Conservation (phyloP, 1,284 basidiomycete genomes). For the Schizophyllum amplum region DNA sequence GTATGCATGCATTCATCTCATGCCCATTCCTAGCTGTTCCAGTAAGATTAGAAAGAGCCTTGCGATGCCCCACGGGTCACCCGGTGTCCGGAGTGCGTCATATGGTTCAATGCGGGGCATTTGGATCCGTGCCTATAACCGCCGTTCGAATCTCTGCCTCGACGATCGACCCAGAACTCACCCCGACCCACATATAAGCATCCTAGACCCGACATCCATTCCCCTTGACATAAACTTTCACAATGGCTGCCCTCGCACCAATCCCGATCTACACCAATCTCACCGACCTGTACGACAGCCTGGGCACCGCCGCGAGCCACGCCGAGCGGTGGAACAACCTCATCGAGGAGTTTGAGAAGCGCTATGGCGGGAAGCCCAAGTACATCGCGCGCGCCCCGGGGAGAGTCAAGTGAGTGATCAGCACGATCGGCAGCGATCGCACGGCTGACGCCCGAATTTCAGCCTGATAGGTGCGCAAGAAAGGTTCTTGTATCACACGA, state of each 20-base stretch:
- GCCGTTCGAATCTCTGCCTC: neutral
- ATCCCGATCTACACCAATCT: conserved; percentile 62
- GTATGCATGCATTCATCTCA: no score
- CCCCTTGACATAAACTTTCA: conserved; percentile 4
- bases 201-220: neutral
- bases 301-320: conserved; percentile 51
- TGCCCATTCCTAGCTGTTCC: no score
- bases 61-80: no score
- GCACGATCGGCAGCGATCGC: neutral
- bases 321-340: conserved; percentile 61
- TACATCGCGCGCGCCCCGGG: conserved; percentile 80
- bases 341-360: conserved; percentile 49
- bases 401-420: conserved; percentile 66
- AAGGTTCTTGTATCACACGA: neutral
- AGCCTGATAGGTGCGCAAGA: conserved; percentile 24
- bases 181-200: neutral
- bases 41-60: no score
- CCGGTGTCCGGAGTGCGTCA: neutral
- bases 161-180: neutral
- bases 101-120: neutral
- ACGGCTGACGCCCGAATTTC: neutral
- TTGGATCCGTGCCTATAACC: neutral
- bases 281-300: conserved; percentile 49
- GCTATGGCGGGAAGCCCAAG: conserved; percentile 60
- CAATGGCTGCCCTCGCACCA: conserved; percentile 50